Conservation (phyloP, 2,329 filamentous ascomycete species). For the Aspergillus neotritici region DNA sequence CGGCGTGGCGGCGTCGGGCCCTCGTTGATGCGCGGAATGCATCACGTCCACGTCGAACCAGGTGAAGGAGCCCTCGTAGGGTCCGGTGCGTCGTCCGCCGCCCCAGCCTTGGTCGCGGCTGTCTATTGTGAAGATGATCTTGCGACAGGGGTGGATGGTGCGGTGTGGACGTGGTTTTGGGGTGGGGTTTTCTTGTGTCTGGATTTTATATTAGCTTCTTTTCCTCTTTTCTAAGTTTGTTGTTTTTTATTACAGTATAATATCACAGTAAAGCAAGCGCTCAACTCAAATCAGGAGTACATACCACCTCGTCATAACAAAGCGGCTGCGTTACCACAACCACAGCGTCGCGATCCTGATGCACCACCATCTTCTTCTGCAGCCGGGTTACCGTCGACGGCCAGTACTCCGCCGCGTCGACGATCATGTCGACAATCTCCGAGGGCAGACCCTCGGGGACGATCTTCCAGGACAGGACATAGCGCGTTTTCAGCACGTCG, state of each 20-base stretch:
- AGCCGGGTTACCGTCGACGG: constrained; percentile 20
- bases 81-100: constrained; percentile 14
- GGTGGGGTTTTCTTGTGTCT: constrained; percentile 11
- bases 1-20: constrained; percentile 12
- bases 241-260: no score
- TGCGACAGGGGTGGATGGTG: constrained; percentile 33
- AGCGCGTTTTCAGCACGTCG: constrained; percentile 31
- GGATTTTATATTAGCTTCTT: neutral
- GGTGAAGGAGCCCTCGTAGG: constrained; percentile 30
- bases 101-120: constrained; percentile 36
- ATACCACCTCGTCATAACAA: constrained; percentile 29
- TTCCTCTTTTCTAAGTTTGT: no score
- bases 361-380: constrained; percentile 17
- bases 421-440: constrained; percentile 37
- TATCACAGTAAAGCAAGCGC: neutral
- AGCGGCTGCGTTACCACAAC: constrained; percentile 32
- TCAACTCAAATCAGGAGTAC: constrained; percentile 1
- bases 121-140: constrained; percentile 32
- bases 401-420: constrained; percentile 37
- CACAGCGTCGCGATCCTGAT: constrained; percentile 30
- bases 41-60: constrained; percentile 37
- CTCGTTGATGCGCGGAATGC: constrained; percentile 18
- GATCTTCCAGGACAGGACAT: constrained; percentile 27
- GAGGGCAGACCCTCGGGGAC: constrained; percentile 22
- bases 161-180: constrained; percentile 29